Conservation (phyloP, 2,329 filamentous ascomycete genomes). For the Neocucurbitaria cava region DNA sequence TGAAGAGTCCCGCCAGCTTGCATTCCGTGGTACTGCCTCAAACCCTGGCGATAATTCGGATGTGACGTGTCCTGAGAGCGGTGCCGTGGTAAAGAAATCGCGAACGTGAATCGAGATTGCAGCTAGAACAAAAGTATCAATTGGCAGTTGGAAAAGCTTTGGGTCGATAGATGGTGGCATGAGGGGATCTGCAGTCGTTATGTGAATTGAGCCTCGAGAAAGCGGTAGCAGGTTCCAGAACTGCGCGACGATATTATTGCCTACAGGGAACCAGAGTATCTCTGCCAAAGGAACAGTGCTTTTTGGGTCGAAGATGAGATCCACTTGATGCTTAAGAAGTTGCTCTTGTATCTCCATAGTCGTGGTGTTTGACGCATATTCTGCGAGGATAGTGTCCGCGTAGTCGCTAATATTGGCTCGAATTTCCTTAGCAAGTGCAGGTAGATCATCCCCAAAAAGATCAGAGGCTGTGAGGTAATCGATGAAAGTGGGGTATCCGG, state of each 20-base stretch:
- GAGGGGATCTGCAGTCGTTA: slow-evolving; percentile 38
- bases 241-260: slow-evolving; percentile 44
- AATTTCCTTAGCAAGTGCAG: slow-evolving; percentile 28
- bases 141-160: slow-evolving; percentile 51
- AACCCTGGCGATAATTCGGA: slow-evolving; percentile 30
- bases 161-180: slow-evolving; percentile 51
- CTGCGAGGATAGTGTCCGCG: slow-evolving; percentile 30
- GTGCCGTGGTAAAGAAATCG: slow-evolving; percentile 35
- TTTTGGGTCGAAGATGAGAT: slow-evolving; percentile 54
- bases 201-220: slow-evolving; percentile 45
- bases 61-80: slow-evolving; percentile 28
- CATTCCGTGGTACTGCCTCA: slow-evolving; percentile 25
- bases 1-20: slow-evolving; percentile 17
- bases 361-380: slow-evolving; percentile 23
- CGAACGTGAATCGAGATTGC: slow-evolving; percentile 42
- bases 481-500: slow-evolving; percentile 48
- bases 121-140: slow-evolving; percentile 47
- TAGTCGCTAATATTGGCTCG: slow-evolving; percentile 37
- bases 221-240: slow-evolving; percentile 49
- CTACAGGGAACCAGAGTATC: slow-evolving; percentile 50
- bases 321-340: slow-evolving; percentile 55
- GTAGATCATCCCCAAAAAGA: slow-evolving; percentile 41
- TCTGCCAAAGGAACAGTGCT: slow-evolving; percentile 56
- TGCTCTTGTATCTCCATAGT: slow-evolving; percentile 46
- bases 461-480: slow-evolving; percentile 45